Base-by-base conservation (phyloP, 805 yeast genomes). In the Sungouiella thailandica region DNA sequence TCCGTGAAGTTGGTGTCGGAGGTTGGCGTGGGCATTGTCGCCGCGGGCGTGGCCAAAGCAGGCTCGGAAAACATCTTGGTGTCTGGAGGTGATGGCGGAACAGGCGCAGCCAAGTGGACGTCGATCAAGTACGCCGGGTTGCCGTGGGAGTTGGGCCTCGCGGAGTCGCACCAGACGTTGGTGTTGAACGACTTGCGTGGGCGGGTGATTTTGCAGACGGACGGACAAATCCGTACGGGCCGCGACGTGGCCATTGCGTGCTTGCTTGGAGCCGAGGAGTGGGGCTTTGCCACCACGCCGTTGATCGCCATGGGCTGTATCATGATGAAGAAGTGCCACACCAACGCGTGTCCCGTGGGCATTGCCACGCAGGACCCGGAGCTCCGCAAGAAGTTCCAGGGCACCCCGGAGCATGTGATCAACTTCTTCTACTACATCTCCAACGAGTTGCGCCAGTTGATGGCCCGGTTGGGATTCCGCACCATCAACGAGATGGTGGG, bases 41-140 rank as follows among this genome's bases (percentile, higher is more conserved):
- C 97, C 17, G 87, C 97, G 28, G 98, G 98, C 75, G 98, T 90
- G 18, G 97, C 97, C 40, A 90, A 90, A 68, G 98, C 98, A 13
- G 94, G 93, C 57, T 96, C 97, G 10, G 97, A 93, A 58, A 96
- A 90, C 57, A 83, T 90, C 53, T 74, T 90, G 57, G 85, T 90
- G 45, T 85, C 96, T 40, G 97, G 97, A 53, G 97, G 94, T 56
- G 97, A 90, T 63, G 98, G 98, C 76, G 98, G 98, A 70, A 90
- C 98, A 38, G 98, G 98, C 80, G 98, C 98, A 39, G 90, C 96
- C 40, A 78, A 94, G 61, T 86, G 94, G 87, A 89, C 97, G 14
- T 93, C 96, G 58, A 88, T 90, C 58, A 89, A 89, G 60, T 81
- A 89, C 58, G 96, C 98, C 38, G 97, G 98, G 64, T 74, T 90